Conservation (phyloP, 2,329 filamentous ascomycete species). For the Exutisphaerella laricina region DNA sequence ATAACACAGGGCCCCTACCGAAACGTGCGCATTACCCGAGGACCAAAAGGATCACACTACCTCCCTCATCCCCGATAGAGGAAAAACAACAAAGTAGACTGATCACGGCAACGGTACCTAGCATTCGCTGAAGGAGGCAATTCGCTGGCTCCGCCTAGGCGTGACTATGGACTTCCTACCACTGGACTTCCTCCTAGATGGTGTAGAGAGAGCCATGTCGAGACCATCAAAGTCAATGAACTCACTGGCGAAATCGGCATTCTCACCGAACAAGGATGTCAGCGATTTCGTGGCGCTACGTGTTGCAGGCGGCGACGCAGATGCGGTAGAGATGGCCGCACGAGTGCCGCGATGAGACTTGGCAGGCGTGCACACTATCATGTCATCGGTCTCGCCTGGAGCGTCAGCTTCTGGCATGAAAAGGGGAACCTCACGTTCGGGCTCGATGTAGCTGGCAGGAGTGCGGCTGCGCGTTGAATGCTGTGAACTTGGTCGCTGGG, state of each 20-base stretch:
- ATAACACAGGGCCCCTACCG: too few species aligned
- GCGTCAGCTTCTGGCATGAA: too few species aligned
- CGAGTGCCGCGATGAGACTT: background rate
- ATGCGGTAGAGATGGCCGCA: background rate
- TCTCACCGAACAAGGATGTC: background rate
- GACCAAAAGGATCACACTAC: too few species aligned
- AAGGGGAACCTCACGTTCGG: too few species aligned
- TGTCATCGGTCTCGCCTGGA: background rate
- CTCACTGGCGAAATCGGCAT: background rate
- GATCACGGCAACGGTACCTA: background rate
- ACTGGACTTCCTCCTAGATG: background rate
- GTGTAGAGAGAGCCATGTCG: background rate
- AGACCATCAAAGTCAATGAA: background rate
- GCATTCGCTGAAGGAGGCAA: background rate
- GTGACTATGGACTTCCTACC: background rate
- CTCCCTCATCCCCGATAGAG: too few species aligned
- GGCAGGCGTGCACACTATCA: background rate
- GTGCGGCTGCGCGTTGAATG: too few species aligned
- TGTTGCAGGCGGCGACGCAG: background rate
- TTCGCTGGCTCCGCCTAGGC: background rate
- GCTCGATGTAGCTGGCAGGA: too few species aligned
- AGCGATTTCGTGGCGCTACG: background rate
- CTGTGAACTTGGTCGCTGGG: too few species aligned
- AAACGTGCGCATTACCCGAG: too few species aligned
- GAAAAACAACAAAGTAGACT: background rate